A percentile compares a stretch with the other conserved stretches of the same genome.
phyloP scores from a whole-genome alignment of 2,329 filamentous ascomycete genomes.

The Fusarium scirpi region DNA sequence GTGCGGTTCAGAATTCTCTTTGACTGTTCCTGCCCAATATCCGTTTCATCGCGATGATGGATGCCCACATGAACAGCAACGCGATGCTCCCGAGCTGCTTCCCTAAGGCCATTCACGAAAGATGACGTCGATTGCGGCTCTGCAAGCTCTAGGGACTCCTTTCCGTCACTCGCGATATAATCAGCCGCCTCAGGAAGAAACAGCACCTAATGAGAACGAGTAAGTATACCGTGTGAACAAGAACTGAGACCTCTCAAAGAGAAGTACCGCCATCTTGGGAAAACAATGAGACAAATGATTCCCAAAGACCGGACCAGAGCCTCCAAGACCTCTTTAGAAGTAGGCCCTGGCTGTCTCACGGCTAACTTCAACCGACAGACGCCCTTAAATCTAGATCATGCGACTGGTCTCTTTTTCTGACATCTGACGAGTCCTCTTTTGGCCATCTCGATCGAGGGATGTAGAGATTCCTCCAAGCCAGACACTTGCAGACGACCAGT shows the following conservation, averaged over 20 bases:
- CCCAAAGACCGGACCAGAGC: conserved; percentile 1
- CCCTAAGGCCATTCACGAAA: conserved; percentile 81
- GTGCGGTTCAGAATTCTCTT: conserved; percentile 63
- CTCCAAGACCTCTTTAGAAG: not conserved
- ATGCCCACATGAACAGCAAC: conserved; percentile 88
- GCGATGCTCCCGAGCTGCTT: conserved; percentile 71
- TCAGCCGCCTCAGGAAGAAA: conserved; percentile 94
- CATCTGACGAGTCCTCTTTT: conserved; percentile 13
- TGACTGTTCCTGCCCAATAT: conserved; percentile 44
- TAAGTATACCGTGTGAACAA: conserved; percentile 44
- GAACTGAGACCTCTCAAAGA: not conserved
- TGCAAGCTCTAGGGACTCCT: conserved; percentile 78
- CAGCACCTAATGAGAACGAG: conserved; percentile 66
- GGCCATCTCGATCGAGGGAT: conserved; percentile 36
- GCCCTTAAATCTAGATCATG: conserved; percentile 17
- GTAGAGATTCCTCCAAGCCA: conserved; percentile 13
- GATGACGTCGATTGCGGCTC: conserved; percentile 72
- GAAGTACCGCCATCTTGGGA: conserved; percentile 33
- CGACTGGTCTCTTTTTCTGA: not conserved
- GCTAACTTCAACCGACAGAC: conserved; percentile 22
- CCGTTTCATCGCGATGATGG: conserved; percentile 71
- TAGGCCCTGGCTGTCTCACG: conserved; percentile 36
- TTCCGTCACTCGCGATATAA: conserved; percentile 79
- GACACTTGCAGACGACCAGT: conserved; percentile 19
- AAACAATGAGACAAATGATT: conserved; percentile 5